These are phyloP conservation scores for Trapa incisa DNA, from an alignment of 345 rosid species.

Conservation along the genomic window DNA sequence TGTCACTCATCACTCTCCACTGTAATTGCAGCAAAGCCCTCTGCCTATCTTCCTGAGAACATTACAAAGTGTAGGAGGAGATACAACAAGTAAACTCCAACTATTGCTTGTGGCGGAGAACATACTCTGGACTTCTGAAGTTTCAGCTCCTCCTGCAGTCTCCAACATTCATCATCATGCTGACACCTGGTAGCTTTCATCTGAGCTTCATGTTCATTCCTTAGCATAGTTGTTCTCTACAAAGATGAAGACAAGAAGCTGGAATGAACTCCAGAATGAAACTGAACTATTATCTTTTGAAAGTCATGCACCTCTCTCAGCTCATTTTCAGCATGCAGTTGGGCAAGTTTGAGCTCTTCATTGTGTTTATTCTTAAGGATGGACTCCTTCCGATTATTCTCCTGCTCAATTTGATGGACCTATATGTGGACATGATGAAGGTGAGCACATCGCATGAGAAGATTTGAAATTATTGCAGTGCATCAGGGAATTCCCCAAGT, in stretches of 20 bases:
- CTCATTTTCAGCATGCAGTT: conserved; percentile 64
- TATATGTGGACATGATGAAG: conserved; percentile 15
- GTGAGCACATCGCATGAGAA: not conserved
- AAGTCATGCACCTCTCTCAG: conserved; percentile 39
- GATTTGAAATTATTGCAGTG: not conserved
- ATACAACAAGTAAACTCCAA: conserved; percentile 6
- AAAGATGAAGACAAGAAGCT: conserved; percentile 1
- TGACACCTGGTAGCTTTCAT: conserved; percentile 51
- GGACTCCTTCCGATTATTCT: conserved; percentile 43
- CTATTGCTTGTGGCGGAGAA: conserved; percentile 8
- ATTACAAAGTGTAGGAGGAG: conserved; percentile 2
- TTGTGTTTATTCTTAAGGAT: conserved; percentile 42
- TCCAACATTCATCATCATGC: conserved; percentile 64
- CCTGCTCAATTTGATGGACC: conserved; percentile 43
- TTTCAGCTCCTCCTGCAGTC: conserved; percentile 56
- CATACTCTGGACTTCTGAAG: conserved; percentile 63
- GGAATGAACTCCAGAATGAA: not conserved
- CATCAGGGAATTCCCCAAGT: not conserved
- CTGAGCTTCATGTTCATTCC: conserved; percentile 69
- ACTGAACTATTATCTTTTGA: not conserved
- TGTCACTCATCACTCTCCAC: conserved; percentile 84
- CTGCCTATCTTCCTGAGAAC: conserved; percentile 70
- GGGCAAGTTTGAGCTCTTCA: conserved; percentile 52
- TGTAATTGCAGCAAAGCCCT: conserved; percentile 77
- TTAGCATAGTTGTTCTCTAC: conserved; percentile 43